phyloP scores from a whole-genome alignment of 331 rosid species.

The Malus hybrid region DNA sequence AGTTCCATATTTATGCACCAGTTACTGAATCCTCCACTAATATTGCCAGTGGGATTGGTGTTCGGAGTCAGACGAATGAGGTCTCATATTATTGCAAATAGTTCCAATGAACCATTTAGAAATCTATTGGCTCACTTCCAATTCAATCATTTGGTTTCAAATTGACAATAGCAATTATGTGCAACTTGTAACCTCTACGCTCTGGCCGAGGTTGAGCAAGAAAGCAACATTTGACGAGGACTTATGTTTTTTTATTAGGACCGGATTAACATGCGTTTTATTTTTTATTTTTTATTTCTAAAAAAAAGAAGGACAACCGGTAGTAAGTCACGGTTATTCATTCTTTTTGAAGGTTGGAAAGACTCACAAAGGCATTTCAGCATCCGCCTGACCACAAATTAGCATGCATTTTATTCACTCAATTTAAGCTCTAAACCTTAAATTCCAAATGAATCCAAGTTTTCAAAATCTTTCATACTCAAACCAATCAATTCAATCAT shows the following conservation, averaged over 20 bases:
- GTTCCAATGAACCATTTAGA: neutral
- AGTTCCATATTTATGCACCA: neutral
- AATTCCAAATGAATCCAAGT: too few species aligned
- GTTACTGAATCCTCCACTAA: neutral
- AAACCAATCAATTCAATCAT: too few species aligned
- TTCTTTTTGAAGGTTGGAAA: rapidly evolving
- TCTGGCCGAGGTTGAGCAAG: neutral
- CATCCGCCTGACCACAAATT: rapidly evolving
- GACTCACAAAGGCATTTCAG: too few species aligned
- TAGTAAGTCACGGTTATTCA: too few species aligned
- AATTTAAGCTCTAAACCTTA: slow-evolving; percentile 1
- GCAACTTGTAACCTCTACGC: neutral
- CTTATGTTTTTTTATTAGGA: neutral
- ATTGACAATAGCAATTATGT: neutral
- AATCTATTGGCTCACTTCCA: neutral
- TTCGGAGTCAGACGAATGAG: neutral
- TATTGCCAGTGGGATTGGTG: neutral
- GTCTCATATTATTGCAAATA: neutral
- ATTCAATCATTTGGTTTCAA: neutral
- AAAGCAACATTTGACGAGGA: neutral
- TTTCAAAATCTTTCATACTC: too few species aligned
- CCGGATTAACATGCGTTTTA: too few species aligned
- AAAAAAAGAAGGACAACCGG: too few species aligned
- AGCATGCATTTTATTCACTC: neutral
- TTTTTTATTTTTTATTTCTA: too few species aligned